Percentiles rank a stretch among this genome's conserved stretches.
Evolutionary conservation across 2,329 filamentous ascomycete genomes (phyloP).

Genomic region (Dothistroma pini): DNA sequence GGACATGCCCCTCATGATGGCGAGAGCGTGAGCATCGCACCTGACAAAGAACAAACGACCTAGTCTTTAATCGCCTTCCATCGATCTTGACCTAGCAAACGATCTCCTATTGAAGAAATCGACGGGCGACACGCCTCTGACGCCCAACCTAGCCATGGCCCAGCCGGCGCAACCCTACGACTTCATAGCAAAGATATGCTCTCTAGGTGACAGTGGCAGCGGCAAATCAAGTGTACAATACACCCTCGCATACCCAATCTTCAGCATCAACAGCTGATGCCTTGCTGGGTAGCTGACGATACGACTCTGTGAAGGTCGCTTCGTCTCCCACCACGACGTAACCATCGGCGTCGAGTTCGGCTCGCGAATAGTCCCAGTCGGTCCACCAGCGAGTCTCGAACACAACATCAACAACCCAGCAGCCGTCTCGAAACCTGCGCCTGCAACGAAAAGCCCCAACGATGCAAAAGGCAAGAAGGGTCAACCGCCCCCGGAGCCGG

Average conservation of each 20-base stretch:
- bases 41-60: background rate
- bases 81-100: background rate
- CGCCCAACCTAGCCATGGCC: slow-evolving; percentile 14
- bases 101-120: background rate
- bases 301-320: slow-evolving; percentile 92
- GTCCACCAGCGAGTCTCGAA: slow-evolving; percentile 67
- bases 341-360: slow-evolving; percentile 97
- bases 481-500: slow-evolving; percentile 31
- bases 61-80: background rate
- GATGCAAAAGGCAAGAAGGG: slow-evolving; percentile 17
- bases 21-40: background rate
- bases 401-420: slow-evolving; percentile 52
- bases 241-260: slow-evolving; percentile 11
- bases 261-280: slow-evolving; percentile 28
- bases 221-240: slow-evolving; percentile 73
- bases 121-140: background rate
- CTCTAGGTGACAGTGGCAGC: slow-evolving; percentile 92
- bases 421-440: slow-evolving; percentile 21
- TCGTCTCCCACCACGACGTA: slow-evolving; percentile 91
- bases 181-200: slow-evolving; percentile 98
- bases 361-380: slow-evolving; percentile 85
- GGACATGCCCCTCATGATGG: background rate
- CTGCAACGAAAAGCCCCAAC: slow-evolving; percentile 15
- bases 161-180: slow-evolving; percentile 68
- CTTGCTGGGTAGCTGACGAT: slow-evolving; percentile 67